phyloP scores from a whole-genome alignment of 164 flowering plant genomes.

The Litsea cubeba region DNA sequence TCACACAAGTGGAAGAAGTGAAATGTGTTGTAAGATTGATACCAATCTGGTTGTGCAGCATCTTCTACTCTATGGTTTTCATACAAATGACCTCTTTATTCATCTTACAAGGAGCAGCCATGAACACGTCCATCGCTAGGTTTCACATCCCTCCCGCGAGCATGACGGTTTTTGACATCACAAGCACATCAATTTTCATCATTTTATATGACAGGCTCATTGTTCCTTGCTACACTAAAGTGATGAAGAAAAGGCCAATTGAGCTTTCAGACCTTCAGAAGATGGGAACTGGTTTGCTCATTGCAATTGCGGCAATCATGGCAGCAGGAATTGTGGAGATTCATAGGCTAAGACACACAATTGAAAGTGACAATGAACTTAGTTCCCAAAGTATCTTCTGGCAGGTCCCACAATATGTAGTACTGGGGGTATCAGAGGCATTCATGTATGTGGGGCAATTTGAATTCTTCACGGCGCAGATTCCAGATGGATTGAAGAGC shows the following conservation, averaged over 20 bases:
- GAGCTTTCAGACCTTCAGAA: constrained; percentile 32
- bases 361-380: constrained; percentile 1
- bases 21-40: constrained; percentile 40
- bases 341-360: constrained; percentile 21
- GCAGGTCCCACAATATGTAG: constrained; percentile 59
- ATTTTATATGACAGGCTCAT: constrained; percentile 26
- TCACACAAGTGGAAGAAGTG: constrained; percentile 50
- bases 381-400: constrained; percentile 45
- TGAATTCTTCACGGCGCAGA: constrained; percentile 80
- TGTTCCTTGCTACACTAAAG: constrained; percentile 15
- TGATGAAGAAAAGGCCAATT: constrained; percentile 25
- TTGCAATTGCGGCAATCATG: constrained; percentile 29
- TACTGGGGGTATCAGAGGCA: constrained; percentile 80
- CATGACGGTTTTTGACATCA: constrained; percentile 51
- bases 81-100: constrained; percentile 46
- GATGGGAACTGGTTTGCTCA: constrained; percentile 39
- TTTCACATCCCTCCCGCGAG: constrained; percentile 57
- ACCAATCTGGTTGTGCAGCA: constrained; percentile 49
- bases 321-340: constrained; percentile 32
- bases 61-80: constrained; percentile 35
- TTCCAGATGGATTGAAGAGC: constrained; percentile 82
- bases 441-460: constrained; percentile 85
- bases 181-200: constrained; percentile 31
- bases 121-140: constrained; percentile 31
- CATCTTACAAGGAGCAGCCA: constrained; percentile 49